Percentiles rank a stretch among this genome's conserved stretches.
Conservation (phyloP, 202 grass and related monocot species). For the Saccharum hybrid region DNA sequence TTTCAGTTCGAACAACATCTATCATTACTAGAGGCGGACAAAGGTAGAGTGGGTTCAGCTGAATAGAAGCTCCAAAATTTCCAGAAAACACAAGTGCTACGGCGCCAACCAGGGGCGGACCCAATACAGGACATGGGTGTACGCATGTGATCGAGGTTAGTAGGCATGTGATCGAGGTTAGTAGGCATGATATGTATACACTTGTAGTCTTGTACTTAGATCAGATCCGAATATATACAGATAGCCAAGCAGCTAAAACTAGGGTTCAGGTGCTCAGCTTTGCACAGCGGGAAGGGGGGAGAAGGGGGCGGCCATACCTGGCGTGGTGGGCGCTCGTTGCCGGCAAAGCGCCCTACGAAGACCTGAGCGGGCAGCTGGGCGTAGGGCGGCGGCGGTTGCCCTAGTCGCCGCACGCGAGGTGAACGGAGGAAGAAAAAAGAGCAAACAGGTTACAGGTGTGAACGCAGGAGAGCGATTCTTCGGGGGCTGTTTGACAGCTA, state of each 20-base stretch:
- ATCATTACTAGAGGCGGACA: not conserved
- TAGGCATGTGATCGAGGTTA: not conserved
- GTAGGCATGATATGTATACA: not conserved
- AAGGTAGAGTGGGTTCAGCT: not conserved
- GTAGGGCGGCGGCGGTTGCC: not conserved
- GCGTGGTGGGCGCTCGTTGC: not conserved
- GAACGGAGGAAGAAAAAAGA: too few species aligned
- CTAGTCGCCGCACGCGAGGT: not conserved
- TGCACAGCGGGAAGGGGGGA: not conserved
- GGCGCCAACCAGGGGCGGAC: not conserved
- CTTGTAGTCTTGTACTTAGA: not conserved
- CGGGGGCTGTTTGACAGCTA: too few species aligned
- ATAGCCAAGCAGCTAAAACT: not conserved
- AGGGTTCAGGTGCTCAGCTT: too few species aligned
- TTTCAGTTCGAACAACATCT: not conserved
- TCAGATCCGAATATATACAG: not conserved
- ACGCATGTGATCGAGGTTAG: not conserved
- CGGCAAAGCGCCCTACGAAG: not conserved
- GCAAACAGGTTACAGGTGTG: too few species aligned
- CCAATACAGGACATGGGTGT: not conserved
- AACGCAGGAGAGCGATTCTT: not conserved
- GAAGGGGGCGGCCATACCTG: not conserved
- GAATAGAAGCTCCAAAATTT: not conserved
- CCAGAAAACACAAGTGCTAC: not conserved
- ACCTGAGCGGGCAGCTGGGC: not conserved